phyloP scores from a whole-genome alignment of 23 red algal species.

The Cyanidiococcus yangmingshanensis region DNA sequence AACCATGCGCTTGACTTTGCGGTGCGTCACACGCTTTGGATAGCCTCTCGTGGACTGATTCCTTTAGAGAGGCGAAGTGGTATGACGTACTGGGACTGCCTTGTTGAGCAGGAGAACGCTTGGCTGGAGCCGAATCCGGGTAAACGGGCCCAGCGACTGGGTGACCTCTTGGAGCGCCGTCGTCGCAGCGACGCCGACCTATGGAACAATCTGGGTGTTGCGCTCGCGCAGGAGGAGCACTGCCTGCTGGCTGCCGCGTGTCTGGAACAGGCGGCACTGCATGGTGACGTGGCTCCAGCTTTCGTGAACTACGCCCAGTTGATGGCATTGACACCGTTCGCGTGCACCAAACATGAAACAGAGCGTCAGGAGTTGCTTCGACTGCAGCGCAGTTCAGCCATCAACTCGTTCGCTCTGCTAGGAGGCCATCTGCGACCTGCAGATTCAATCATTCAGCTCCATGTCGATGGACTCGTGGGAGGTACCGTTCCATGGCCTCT shows the following conservation, averaged over 20 bases:
- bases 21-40: neutral
- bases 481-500: neutral
- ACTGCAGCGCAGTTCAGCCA: neutral
- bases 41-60: neutral
- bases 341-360: neutral
- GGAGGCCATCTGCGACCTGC: neutral
- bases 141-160: neutral
- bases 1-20: neutral
- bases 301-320: neutral
- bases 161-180: neutral
- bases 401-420: neutral
- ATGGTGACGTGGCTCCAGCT: neutral
- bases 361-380: neutral
- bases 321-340: neutral
- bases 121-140: neutral
- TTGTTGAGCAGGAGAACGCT: neutral
- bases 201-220: conserved; percentile 15
- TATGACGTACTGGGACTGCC: neutral
- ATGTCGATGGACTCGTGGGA: neutral
- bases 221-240: neutral
- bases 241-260: neutral
- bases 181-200: neutral
- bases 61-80: neutral
- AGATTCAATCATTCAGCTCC: neutral
- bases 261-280: neutral